These are phyloP conservation scores for Thuidium tamariscinum DNA, from an alignment of 225 moss, liverwort and hornwort species.

Conservation along the genomic window DNA sequence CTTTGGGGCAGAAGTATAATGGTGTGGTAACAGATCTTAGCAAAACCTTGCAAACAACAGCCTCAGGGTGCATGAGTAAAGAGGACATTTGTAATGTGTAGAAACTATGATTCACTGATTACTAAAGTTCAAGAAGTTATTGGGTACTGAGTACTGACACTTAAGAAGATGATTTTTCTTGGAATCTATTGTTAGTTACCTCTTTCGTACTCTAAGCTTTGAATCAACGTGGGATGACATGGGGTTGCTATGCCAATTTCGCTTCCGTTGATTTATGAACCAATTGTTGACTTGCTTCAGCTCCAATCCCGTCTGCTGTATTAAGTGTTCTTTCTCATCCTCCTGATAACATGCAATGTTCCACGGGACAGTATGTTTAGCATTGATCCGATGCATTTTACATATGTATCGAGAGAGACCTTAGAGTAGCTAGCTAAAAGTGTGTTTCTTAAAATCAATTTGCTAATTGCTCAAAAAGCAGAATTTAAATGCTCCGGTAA, in stretches of 20 bases:
- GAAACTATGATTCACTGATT: not conserved
- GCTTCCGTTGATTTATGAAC: conserved; percentile 90
- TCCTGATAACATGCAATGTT: conserved; percentile 32
- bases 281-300: conserved; percentile 92
- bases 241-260: conserved; percentile 73
- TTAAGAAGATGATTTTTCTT: not conserved
- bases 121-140: not conserved
- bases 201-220: conserved; percentile 45
- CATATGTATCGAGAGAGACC: not conserved
- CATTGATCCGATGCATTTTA: not conserved
- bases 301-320: conserved; percentile 73
- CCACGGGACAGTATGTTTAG: not conserved
- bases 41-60: not conserved
- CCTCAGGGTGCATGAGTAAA: not conserved
- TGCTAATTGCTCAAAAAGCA: not conserved
- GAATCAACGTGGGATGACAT: conserved; percentile 18
- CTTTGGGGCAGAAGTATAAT: not conserved
- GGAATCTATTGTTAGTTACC: not conserved
- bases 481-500: not conserved
- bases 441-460: not conserved
- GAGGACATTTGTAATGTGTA: not conserved
- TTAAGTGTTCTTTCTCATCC: conserved; percentile 72
- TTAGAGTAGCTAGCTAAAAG: not conserved
- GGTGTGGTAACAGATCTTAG: not conserved
- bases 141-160: not conserved